These are phyloP conservation scores for Blastocystis sp. DNA, from an alignment of 352 stramenopile genomes.

Conservation along the genomic window DNA sequence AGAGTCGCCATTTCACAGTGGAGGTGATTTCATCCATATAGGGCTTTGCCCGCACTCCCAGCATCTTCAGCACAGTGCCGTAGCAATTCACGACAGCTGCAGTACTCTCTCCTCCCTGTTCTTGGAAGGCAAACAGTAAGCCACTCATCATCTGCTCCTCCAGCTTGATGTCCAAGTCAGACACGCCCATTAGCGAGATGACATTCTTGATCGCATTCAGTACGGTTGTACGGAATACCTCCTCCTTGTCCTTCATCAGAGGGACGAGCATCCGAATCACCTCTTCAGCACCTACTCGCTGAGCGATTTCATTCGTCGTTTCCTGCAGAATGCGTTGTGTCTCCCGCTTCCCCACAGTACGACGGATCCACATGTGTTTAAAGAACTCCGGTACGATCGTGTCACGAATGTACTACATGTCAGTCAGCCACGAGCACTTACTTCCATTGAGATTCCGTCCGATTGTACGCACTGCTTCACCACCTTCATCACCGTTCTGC, in stretches of 20 bases:
- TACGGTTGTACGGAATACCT: conserved; percentile 96
- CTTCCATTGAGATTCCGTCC: conserved; percentile 77
- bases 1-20: conserved; percentile 97
- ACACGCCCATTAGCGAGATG: conserved; percentile 89
- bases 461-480: conserved; percentile 93
- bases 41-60: conserved; percentile 91
- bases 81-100: conserved; percentile 94
- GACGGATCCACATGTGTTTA: conserved; percentile 93
- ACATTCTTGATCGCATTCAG: conserved; percentile 97
- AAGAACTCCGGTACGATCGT: conserved; percentile 98
- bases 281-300: conserved; percentile 80
- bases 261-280: conserved; percentile 93
- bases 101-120: conserved; percentile 75
- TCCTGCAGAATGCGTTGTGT: conserved; percentile 98
- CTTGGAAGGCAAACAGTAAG: conserved; percentile 97
- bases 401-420: conserved; percentile 86
- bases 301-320: conserved; percentile 90
- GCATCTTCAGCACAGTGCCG: conserved; percentile 91
- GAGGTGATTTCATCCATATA: conserved; percentile 96
- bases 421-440: neutral
- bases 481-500: conserved; percentile 91
- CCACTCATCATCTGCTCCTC: conserved; percentile 99
- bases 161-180: conserved; percentile 87
- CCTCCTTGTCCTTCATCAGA: conserved; percentile 97
- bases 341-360: conserved; percentile 91